Percentiles rank a stretch among this genome's conserved stretches.
Evolutionary conservation across 2,329 filamentous ascomycete species (phyloP).

Genomic region (Sporothrix euskadiensis): DNA sequence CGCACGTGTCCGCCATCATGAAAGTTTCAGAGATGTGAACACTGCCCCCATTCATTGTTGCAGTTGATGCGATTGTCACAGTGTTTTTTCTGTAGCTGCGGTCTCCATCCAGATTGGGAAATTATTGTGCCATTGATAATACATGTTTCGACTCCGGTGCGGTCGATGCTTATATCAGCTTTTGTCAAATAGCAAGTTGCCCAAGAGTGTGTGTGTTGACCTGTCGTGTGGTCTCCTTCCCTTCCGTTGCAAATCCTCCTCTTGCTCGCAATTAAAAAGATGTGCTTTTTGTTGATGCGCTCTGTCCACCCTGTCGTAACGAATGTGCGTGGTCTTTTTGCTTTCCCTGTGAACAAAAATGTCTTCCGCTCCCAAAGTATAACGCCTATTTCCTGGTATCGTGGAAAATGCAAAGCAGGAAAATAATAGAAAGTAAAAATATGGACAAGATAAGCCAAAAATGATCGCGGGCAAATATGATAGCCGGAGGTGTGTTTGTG

Average conservation of each 20-base stretch:
- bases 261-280: conserved; percentile 5
- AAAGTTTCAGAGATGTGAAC: not conserved
- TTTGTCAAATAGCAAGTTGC: not conserved
- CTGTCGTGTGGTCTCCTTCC: not conserved
- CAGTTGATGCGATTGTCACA: not conserved
- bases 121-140: not conserved
- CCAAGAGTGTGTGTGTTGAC: not conserved
- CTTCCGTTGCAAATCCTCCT: not conserved
- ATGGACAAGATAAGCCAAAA: conserved; percentile 32
- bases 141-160: not conserved
- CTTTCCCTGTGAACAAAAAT: not conserved
- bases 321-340: conserved; percentile 9
- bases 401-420: conserved; percentile 42
- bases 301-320: not conserved
- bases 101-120: not conserved
- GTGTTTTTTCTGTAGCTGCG: not conserved
- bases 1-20: not conserved
- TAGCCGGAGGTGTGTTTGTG: conserved; percentile 27
- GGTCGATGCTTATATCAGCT: not conserved
- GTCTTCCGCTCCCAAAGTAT: conserved; percentile 22
- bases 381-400: conserved; percentile 50
- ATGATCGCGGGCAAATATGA: conserved; percentile 26
- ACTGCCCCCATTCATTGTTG: not conserved
- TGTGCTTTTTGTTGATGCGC: not conserved
- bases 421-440: conserved; percentile 26